Conservation (phyloP, 768 basidiomycete species). For the Leccinum arenicola region DNA sequence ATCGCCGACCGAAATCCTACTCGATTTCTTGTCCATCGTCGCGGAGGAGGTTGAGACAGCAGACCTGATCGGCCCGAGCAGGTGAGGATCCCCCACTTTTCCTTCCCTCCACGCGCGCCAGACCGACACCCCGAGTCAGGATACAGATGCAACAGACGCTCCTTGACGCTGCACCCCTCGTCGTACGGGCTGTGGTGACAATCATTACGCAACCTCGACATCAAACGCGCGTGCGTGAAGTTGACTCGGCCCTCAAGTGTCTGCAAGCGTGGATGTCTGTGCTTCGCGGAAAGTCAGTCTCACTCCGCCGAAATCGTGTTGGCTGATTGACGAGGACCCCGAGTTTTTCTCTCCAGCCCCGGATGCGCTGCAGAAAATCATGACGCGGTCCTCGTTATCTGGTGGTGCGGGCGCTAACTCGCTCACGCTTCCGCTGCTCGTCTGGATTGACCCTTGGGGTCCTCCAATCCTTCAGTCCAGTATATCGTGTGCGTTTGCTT, state of each 20-base stretch:
- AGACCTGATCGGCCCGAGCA: slow-evolving; percentile 69
- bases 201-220: slow-evolving; percentile 46
- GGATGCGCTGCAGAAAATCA: slow-evolving; percentile 73
- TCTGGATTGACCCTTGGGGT: slow-evolving; percentile 67
- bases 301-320: no score
- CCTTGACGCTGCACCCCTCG: slow-evolving; percentile 46
- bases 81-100: slow-evolving; percentile 44
- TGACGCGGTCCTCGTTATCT: slow-evolving; percentile 69
- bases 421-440: slow-evolving; percentile 82
- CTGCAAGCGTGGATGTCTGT: slow-evolving; percentile 80
- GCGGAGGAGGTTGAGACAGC: slow-evolving; percentile 80
- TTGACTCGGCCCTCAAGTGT: slow-evolving; percentile 73
- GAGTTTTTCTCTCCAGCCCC: slow-evolving; percentile 60
- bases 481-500: slow-evolving; percentile 32
- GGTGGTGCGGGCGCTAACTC: slow-evolving; percentile 66
- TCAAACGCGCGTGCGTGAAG: slow-evolving; percentile 38
- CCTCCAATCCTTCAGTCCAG: slow-evolving; percentile 40
- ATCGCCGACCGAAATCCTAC: slow-evolving; percentile 54
- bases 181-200: slow-evolving; percentile 61
- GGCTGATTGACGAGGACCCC: slow-evolving; percentile 31
- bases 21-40: slow-evolving; percentile 79
- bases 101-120: not conserved
- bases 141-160: slow-evolving; percentile 49
- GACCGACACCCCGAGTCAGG: no score
- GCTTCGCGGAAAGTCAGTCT: slow-evolving; percentile 36